These are phyloP conservation scores for Plantago elongata DNA, from an alignment of 257 asterid genomes.

Conservation along the genomic window DNA sequence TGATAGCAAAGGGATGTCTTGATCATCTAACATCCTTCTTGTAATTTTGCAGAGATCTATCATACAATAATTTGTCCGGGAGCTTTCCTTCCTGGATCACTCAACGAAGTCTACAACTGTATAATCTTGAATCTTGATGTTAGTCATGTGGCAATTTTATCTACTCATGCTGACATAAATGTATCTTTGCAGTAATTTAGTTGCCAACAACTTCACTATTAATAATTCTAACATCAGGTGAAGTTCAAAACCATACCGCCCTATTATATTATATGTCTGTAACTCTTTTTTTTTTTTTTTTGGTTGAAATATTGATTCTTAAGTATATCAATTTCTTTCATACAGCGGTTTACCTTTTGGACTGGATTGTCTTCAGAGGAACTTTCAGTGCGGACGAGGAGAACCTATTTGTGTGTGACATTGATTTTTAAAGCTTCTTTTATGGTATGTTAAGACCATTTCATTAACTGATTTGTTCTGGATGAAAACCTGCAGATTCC, in stretches of 20 bases:
- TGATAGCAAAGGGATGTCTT: neutral
- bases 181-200: conserved; percentile 51
- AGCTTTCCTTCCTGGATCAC: conserved; percentile 66
- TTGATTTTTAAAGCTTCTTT: neutral
- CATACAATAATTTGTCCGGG: conserved; percentile 72
- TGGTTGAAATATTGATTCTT: conserved; percentile 3
- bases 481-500: conserved; percentile 48
- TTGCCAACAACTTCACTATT: conserved; percentile 63
- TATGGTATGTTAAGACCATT: neutral
- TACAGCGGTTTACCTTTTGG: conserved; percentile 51
- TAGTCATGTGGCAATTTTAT: conserved; percentile 5
- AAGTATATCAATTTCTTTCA: conserved; percentile 11
- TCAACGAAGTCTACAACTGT: conserved; percentile 48
- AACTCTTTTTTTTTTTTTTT: neutral
- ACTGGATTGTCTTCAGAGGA: conserved; percentile 61
- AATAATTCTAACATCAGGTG: conserved; percentile 48
- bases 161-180: neutral
- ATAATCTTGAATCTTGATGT: conserved; percentile 10
- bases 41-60: conserved; percentile 51
- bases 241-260: neutral
- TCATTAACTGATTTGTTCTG: conserved; percentile 8
- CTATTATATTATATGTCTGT: neutral
- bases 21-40: too few relatives aligned
- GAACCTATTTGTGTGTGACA: conserved; percentile 47
- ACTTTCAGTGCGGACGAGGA: conserved; percentile 63